Conservation (phyloP, 1,284 basidiomycete genomes). For the Cutaneotrichosporon cavernicola region DNA sequence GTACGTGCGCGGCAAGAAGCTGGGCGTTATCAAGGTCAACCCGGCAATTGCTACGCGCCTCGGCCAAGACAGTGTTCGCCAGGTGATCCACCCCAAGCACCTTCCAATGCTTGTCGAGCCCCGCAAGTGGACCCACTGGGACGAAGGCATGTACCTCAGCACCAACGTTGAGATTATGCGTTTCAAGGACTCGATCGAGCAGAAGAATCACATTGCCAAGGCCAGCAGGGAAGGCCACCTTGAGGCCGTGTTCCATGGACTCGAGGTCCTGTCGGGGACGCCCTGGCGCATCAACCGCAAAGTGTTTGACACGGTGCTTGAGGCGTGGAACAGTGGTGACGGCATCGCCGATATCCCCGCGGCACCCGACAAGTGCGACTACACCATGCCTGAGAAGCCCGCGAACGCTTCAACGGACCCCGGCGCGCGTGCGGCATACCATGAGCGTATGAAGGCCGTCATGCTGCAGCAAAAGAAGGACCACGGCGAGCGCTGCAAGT, state of each 20-base stretch:
- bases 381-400: constrained; percentile 61
- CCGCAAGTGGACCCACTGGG: constrained; percentile 76
- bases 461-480: constrained; percentile 69
- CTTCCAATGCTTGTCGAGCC: constrained; percentile 94
- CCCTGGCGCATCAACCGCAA: constrained; percentile 86
- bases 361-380: constrained; percentile 47
- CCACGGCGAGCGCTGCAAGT: constrained; percentile 86
- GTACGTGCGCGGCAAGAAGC: constrained; percentile 84
- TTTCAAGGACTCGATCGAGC: constrained; percentile 87
- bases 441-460: constrained; percentile 63
- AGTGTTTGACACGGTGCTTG: constrained; percentile 68
- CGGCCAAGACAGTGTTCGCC: constrained; percentile 71
- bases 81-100: constrained; percentile 85
- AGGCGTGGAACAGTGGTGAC: constrained; percentile 81
- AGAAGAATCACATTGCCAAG: constrained; percentile 72
- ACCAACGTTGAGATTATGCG: constrained; percentile 74
- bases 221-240: constrained; percentile 75
- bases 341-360: constrained; percentile 76
- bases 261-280: constrained; percentile 87
- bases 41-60: constrained; percentile 74
- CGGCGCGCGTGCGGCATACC: constrained; percentile 63
- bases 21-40: constrained; percentile 88
- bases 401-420: constrained; percentile 66
- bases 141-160: constrained; percentile 81
- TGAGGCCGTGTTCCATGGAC: constrained; percentile 80